Evolutionary conservation across 495 filamentous ascomycete genomes (phyloP), one percentile per base, ranked within the genome.

Genomic region (Penicillium verhagenii): DNA sequence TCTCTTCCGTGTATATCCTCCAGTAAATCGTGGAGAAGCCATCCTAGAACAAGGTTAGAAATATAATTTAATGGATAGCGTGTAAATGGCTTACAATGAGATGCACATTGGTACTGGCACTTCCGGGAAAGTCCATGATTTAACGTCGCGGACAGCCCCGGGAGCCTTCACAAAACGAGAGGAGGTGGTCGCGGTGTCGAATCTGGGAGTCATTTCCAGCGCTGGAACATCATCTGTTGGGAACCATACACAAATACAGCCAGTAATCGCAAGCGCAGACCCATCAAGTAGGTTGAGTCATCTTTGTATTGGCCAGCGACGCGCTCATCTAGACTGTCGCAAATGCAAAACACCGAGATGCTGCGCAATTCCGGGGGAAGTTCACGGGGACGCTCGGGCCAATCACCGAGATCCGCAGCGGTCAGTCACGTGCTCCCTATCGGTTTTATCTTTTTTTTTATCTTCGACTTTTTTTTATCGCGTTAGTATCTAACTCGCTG

Each of bases 381-480:
- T 65, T 68, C 59, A 58, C 47, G 54, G 52, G 50, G 53, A 57
- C 61, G 59, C 58, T 66, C 57, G 54, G 54, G 50, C 63, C 63
- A 64, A 64, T 60, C 60, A 63, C 31, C 49, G 47, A 50, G 53
- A 61, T 53, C 51, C 62, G 54, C 50, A 38, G 50, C 42, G 38
- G 44, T 23, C 8, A 1, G 37, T 68, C 68, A 71, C 68, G 68
- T 71, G 68, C 26, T 25, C 59, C 33, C 80, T 77, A 53, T 74
- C 75, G 25, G 74, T 68, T 39, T 47, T 26, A 18, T 29, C 14
- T 47, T 47, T 53, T 53, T 53, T 47, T 63, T 57, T 72, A 71
- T 24, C 73, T 72, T 45, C 78, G 73, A 53, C 80, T 75, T 56
- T 84, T 81, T 75, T 82, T 57, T 72, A 76, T 58, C 79, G 47